Evolutionary conservation across 2,329 filamentous ascomycete genomes (phyloP), one percentile per base, ranked within the genome.

Genomic region (Sclerotinia trifoliorum): DNA sequence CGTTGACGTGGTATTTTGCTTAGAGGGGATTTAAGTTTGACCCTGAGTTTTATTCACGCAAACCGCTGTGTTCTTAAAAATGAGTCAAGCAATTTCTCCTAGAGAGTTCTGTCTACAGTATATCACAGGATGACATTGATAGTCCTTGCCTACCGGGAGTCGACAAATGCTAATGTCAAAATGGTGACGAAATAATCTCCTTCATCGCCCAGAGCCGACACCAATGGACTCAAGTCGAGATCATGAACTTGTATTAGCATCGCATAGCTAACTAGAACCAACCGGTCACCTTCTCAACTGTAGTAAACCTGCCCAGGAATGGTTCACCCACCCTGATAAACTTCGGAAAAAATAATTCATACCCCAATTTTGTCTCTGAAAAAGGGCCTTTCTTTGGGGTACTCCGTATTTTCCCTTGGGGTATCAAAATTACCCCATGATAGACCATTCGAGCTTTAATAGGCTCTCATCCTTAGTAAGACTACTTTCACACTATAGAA

Each of bases 341-440:
- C 58, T 62, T 62, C 58, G 58, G 58, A 26, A 10, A 10, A 62
- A 62, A 62, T 35, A 62, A 51, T 19, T 62, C 21, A 49, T 21
- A 35, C 17, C 17, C 58, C 29, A 26, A 19, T 21, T 29, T 11
- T 46, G 39, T 60, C 39, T 49, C 58, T 61, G 24, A 39, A 62
- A 62, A 51, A 62, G 58, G 58, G 44, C 46, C 46, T 62, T 60
- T 49, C 7, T 49, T 61, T 62, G 58, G 58, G 58, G 58, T 62
- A 62, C 46, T 62, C 46, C 58, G 58, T 62, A 51, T 62, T 62
- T 62, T 49, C 21, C 46, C 46, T 62, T 62, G 46, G 58, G 46
- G 58, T 62, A 62, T 35, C 46, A 24, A 35, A 35, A 51, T 15
- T 62, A 62, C 58, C 58, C 58, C 46, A 62, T 62, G 44, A 60